Evolutionary conservation across 2,329 filamentous ascomycete genomes (phyloP), one percentile per base, ranked within the genome.

Genomic region (Stromatinia cepivora): DNA sequence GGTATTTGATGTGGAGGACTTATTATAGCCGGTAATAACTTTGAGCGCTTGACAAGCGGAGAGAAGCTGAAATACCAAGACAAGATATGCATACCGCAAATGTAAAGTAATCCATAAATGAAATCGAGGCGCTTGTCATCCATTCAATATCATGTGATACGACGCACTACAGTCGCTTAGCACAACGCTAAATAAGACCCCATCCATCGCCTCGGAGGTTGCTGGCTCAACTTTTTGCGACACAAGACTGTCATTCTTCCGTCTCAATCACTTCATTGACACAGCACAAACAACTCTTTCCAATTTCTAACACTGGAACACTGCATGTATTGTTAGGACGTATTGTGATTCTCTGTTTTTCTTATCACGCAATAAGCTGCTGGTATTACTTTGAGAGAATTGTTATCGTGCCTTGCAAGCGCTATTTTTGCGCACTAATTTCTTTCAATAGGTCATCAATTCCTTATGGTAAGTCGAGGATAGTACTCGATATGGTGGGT

Each of bases 381-480:
- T 64, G 46, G 34, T 64, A 52, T 64, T n/a, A 52, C 61, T 64
- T 28, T 52, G 46, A 64, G 61, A 63, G 61, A 39, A 50, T 64
- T 64, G 46, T 64, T 53, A 64, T 64, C 46, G 61, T 64, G 61
- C 34, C 46, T 39, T 28, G 46, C 36, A 46, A 64, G 61, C 61
- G 61, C 61, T 42, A 8, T 34, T 64, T 11, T 22, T 39, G 66
- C 61, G 57, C 68, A 75, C 72, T 75, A 74, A 76, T 59, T 64
- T 64, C 46, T 64, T 39, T 64, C 46, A 52, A 64, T 64, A 64
- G 48, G 46, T 42, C 46, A 64, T 52, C 31, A 28, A 4, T 28
- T 64, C 39, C n/a, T 42, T 22, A 64, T 64, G 48, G 46, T 64
- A 64, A 64, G 46, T 64, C 61, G 48, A 64, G 46, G 46, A 64